Evolutionary conservation across 139 green algal species (phyloP).

Genomic region (Closterium sp.): DNA sequence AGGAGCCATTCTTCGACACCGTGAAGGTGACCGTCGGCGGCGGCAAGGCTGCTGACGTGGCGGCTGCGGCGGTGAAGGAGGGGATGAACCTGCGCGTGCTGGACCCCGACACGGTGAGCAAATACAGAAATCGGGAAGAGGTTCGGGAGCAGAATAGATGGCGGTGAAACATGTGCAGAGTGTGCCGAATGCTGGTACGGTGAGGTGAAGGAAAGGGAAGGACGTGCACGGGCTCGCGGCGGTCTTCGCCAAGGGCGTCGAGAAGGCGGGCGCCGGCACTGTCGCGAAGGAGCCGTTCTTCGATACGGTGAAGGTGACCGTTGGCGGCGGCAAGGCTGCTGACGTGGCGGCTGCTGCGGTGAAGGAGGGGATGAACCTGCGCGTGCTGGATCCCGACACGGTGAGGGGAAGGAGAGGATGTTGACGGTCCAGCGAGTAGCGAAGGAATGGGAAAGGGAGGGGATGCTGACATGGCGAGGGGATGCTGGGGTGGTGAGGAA

Average conservation of each 20-base stretch:
- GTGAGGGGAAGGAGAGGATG: conserved; percentile 1
- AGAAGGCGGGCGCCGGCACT: conserved; percentile 70
- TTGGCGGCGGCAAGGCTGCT: conserved; percentile 57
- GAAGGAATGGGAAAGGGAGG: too few species aligned
- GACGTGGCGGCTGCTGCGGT: conserved; percentile 43
- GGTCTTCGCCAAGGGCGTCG: conserved; percentile 78
- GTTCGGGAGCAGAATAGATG: background rate
- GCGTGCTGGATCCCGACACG: conserved; percentile 66
- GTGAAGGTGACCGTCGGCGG: conserved; percentile 58
- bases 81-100: conserved; percentile 87
- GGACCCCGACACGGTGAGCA: conserved; percentile 50
- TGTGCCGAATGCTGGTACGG: too few species aligned
- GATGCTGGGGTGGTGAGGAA: background rate
- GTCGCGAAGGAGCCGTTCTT: conserved; percentile 76
- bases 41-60: conserved; percentile 54
- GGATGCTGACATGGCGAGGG: background rate
- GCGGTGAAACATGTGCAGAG: too few species aligned
- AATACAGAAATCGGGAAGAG: background rate
- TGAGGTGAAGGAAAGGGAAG: too few species aligned
- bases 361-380: conserved; percentile 77
- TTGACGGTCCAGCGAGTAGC: too few species aligned
- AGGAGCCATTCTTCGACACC: conserved; percentile 92
- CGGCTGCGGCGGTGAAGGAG: conserved; percentile 33
- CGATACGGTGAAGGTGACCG: conserved; percentile 77
- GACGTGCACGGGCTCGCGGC: conserved; percentile 81